Evolutionary conservation across 371 early-diverging fungal genomes (phyloP), one percentile per base, ranked within the genome.

Genomic region (Entomophthora muscae): DNA sequence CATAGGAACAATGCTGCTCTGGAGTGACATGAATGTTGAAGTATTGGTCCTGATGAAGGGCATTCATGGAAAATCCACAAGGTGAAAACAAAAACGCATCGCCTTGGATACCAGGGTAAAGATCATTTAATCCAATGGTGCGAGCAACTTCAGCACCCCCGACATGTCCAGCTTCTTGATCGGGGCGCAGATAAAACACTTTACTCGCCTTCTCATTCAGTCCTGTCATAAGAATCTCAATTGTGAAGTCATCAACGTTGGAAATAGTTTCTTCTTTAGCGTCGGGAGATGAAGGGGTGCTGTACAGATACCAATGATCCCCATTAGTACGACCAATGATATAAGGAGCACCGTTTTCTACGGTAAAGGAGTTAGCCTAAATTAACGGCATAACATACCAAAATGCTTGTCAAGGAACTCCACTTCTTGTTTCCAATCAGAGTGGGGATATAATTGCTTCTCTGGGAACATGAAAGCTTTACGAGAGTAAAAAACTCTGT

Each of bases 11-110:
- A 66, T 80, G 75, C 24, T 80, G 83, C 73, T 95, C 96, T n/a
- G 96, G 96, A n/a, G 96, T 95, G n/a, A 95, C 95, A 68, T 95
- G 96, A 71, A 93, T 85, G n/a, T 89, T 93, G 70, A 81, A 94
- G 73, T 94, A 95, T 65, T 86, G 79, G 51, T 80, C 84, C 13
- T 76, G 73, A 65, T 78, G 80, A n/a, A 94, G 71, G 1, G 88
- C 93, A 69, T 95, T 94, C 68, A 88, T 78, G 17, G 93, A 93
- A 70, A 90, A 94, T 3, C 96, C 95, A 70, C 95, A 94, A 2
- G 96, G 96, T 53, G 86, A 81, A 72, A 93, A 95, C 65, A 92
- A 66, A 69, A 75, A 91, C 53, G 91, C 86, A 72, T 95, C 93
- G 63, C 86, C 73, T 31, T 74, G 69, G 13, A 90, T 83, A 52